A percentile compares a stretch with the other conserved stretches of the same genome.
phyloP scores from a whole-genome alignment of 805 yeast genomes.

The Metschnikowia chrysomelidarum region DNA sequence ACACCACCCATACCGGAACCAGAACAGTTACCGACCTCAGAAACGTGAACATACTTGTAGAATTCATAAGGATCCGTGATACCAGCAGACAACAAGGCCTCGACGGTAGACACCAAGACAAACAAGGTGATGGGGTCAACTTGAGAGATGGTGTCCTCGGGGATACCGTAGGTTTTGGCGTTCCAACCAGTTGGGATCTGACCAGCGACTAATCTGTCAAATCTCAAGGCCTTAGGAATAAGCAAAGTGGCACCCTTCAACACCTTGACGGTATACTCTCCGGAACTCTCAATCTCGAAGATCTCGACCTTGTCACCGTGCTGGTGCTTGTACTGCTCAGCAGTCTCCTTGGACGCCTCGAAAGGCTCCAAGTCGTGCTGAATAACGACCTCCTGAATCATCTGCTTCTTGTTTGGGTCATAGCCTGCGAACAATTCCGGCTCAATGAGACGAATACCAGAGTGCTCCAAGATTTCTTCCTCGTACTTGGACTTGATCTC shows the following conservation, averaged over 20 bases:
- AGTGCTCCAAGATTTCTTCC: slow-evolving; percentile 79
- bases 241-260: slow-evolving; percentile 89
- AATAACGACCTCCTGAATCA: slow-evolving; percentile 92
- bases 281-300: slow-evolving; percentile 83
- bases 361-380: slow-evolving; percentile 97
- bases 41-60: slow-evolving; percentile 96
- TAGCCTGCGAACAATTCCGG: slow-evolving; percentile 93
- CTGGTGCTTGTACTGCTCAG: slow-evolving; percentile 88
- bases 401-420: slow-evolving; percentile 89
- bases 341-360: slow-evolving; percentile 92
- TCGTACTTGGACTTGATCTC: slow-evolving; percentile 93
- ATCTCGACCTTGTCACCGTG: slow-evolving; percentile 94
- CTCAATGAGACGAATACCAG: slow-evolving; percentile 96
- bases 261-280: slow-evolving; percentile 87
- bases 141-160: slow-evolving; percentile 89
- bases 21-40: slow-evolving; percentile 98
- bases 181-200: slow-evolving; percentile 99
- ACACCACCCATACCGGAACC: slow-evolving; percentile 99
- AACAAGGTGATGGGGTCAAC: slow-evolving; percentile 95
- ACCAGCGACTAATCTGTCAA: slow-evolving; percentile 79
- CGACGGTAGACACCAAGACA: slow-evolving; percentile 91
- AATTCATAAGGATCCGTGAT: slow-evolving; percentile 97
- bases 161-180: slow-evolving; percentile 90
- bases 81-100: slow-evolving; percentile 93
- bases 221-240: slow-evolving; percentile 84